These are phyloP conservation scores for Phytophthora lateralis DNA, from an alignment of 352 stramenopile genomes.

Conservation along the genomic window DNA sequence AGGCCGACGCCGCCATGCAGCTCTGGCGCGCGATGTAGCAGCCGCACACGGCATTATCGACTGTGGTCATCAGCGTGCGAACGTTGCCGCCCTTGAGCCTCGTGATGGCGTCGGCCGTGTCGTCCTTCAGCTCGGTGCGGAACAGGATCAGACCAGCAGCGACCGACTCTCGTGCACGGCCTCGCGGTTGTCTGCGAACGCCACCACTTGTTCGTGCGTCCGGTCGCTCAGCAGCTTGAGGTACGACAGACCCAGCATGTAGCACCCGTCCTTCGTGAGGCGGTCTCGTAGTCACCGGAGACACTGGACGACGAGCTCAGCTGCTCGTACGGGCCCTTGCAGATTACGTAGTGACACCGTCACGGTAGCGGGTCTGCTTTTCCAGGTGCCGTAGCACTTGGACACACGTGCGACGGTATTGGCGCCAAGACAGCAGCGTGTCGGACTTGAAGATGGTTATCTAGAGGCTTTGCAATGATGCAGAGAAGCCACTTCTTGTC, in stretches of 20 bases:
- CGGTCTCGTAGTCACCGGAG: slow-evolving; percentile 54
- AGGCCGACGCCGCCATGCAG: slow-evolving; percentile 37
- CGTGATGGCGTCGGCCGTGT: slow-evolving; percentile 60
- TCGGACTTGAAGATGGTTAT: slow-evolving; percentile 10
- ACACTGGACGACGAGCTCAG: slow-evolving; percentile 43
- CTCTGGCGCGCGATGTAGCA: slow-evolving; percentile 54
- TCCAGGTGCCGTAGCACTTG: too few species aligned
- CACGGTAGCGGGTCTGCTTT: slow-evolving; percentile 48
- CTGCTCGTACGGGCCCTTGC: slow-evolving; percentile 80
- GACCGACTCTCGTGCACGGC: slow-evolving; percentile 71
- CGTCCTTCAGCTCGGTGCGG: slow-evolving; percentile 78
- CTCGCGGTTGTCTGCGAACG: slow-evolving; percentile 49
- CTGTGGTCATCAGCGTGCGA: slow-evolving; percentile 78
- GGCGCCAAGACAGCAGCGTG: too few species aligned
- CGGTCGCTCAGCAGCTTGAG: too few species aligned
- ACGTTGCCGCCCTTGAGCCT: slow-evolving; percentile 69
- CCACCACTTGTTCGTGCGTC: slow-evolving; percentile 26
- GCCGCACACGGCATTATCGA: slow-evolving; percentile 66
- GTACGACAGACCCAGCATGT: slow-evolving; percentile 39
- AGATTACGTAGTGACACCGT: slow-evolving; percentile 59
- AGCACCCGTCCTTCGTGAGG: slow-evolving; percentile 61
- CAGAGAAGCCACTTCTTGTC: slow-evolving; percentile 38
- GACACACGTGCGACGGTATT: too few species aligned
- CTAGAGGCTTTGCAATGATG: slow-evolving; percentile 9
- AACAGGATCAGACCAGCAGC: slow-evolving; percentile 80